phyloP scores from a whole-genome alignment of 768 basidiomycete genomes.

The Mycena filopes region DNA sequence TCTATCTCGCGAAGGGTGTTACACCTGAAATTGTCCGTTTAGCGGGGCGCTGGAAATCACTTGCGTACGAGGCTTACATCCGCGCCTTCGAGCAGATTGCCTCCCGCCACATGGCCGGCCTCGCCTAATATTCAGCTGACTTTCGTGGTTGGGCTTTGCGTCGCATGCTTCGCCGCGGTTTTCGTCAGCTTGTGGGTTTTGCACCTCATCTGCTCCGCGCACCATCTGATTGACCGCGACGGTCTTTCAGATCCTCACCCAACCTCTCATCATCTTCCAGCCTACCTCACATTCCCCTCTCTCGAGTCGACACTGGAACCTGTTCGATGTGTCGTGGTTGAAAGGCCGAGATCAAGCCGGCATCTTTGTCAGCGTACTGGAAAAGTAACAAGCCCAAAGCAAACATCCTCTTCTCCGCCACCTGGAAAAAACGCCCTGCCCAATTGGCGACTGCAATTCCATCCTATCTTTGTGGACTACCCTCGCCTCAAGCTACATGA shows the following conservation, averaged over 20 bases:
- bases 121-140: background rate
- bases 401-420: no score
- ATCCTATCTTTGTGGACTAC: no score
- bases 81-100: slow-evolving; percentile 48
- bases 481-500: no score
- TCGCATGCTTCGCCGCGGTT: slow-evolving; percentile 10
- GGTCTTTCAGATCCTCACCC: slow-evolving; percentile 1
- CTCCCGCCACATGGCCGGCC: slow-evolving; percentile 26
- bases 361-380: no score
- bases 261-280: slow-evolving; percentile 2
- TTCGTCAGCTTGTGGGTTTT: slow-evolving; percentile 7
- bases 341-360: no score
- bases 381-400: no score
- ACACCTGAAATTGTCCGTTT: slow-evolving; percentile 48
- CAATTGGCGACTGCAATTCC: no score
- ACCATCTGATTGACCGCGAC: background rate
- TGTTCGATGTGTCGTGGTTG: no score
- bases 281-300: no score
- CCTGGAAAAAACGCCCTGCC: no score
- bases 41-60: slow-evolving; percentile 49
- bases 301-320: background rate
- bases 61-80: slow-evolving; percentile 52
- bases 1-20: slow-evolving; percentile 43
- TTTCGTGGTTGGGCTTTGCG: slow-evolving; percentile 7
- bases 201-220: slow-evolving; percentile 2